Base-by-base conservation (phyloP, 805 yeast species). In the Teunomyces stri region DNA sequence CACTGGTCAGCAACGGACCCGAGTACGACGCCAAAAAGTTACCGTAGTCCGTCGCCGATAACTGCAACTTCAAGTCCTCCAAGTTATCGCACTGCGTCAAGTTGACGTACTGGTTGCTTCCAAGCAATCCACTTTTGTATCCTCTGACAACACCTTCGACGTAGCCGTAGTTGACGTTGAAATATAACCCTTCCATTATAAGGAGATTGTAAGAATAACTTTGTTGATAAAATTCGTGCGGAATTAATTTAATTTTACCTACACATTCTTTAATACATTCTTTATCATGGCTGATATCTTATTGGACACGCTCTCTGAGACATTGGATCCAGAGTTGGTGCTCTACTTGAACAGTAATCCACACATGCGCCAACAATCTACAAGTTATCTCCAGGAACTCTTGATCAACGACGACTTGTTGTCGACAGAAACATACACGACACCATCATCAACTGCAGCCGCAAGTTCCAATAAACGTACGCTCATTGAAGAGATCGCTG, bases 61-160 rank as follows among this genome's bases (percentile, higher is more conserved):
- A 78, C 73, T 95, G 99, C 47, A 95, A 75, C 69, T 90, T 92
- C 61, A 95, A 76, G 69, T 94, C 99, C 48, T 94, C 99, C 53
- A 94, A 77, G 36, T 87, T 82, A 60, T 95, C 99, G 71, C 99
- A 95, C 67, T 94, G 99, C 3, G 97, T 88, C 62, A 94, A 72
- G 69, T 94, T 95, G 61, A 87, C 76, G 68, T 94, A 94, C 69
- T 91, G 97, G 56, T 85, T 81, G 28, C 80, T 68, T 9, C 85
- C 80, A 43, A 94, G 66, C 22, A 94, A 75, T 0, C 96, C 96
- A 49, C 86, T 83, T 61, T 91, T 82, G 75, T 91, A 89, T 18
- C 99, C 99, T 61, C 99, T 84, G 36, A 92, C 96, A 29, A 95
- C 80, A 39, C 92, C 99, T 70, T 94, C 99, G 56, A 94, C 79